These are phyloP conservation scores for Aspergillus arachidicola DNA, from an alignment of 2,329 filamentous ascomycete genomes.

Conservation along the genomic window DNA sequence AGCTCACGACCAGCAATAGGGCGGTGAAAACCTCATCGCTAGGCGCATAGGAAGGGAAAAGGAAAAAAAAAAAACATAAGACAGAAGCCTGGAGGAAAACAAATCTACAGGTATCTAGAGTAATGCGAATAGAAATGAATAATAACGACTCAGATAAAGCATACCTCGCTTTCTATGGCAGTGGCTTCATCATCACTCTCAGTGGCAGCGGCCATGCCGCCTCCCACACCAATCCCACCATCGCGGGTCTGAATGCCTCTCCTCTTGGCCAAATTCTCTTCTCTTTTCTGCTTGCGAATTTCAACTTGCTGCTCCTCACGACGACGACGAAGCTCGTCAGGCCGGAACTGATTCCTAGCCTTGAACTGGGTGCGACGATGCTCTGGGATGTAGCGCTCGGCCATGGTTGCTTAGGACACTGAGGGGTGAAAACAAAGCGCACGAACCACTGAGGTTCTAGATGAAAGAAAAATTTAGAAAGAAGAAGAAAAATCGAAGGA, in stretches of 20 bases:
- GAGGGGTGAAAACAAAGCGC: conserved; percentile 35
- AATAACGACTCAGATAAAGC: conserved; percentile 33
- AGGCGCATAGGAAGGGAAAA: conserved; percentile 8
- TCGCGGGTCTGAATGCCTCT: conserved; percentile 86
- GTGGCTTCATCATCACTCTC: conserved; percentile 97
- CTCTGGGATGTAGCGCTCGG: conserved; percentile 98
- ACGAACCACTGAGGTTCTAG: conserved; percentile 20
- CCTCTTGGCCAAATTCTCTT: conserved; percentile 98
- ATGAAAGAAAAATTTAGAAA: conserved; percentile 20
- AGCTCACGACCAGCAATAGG: conserved; percentile 24
- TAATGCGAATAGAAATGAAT: conserved; percentile 23
- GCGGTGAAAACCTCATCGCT: conserved; percentile 39
- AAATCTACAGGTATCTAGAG: conserved; percentile 1
- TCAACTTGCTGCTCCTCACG: conserved; percentile 99
- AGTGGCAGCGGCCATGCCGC: conserved; percentile 77
- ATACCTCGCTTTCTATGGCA: conserved; percentile 94
- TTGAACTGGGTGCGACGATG: conserved; percentile 99
- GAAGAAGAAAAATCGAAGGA: conserved; percentile 8
- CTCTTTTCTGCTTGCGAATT: conserved; percentile 97
- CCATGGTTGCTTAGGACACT: conserved; percentile 65
- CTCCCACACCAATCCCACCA: conserved; percentile 57
- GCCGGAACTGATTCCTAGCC: conserved; percentile 99
- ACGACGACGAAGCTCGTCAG: conserved; percentile 95
- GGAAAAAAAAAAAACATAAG: conserved; percentile 4
- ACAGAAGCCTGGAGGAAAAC: neutral